Evolutionary conservation across 257 asterid species (phyloP), one percentile per base, ranked within the genome.

Genomic region (Solanum bulbocastanum): DNA sequence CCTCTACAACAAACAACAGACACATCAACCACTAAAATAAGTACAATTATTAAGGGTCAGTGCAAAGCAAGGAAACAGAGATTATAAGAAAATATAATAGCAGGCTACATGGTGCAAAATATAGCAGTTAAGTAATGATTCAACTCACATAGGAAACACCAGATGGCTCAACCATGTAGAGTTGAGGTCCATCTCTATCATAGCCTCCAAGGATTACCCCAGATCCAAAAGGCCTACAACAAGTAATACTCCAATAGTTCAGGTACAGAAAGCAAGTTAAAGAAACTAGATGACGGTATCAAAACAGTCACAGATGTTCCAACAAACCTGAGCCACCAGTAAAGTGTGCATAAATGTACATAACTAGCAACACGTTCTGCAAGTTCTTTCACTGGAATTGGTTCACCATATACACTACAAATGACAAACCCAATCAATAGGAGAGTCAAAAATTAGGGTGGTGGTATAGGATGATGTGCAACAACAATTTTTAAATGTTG

Each of bases 291-390:
- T 81, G 10, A 20, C 1, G 35, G 40, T 33, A 85, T 44, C 39
- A 23, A 22, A 84, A n/a, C 58, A 30, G 16, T 14, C 73, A 36
- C 27, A 87, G 87, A 87, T 74, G 36, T 14, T 27, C 39, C 78
- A 90, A 56, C 90, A 86, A 75, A 96, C 99, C 99, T 95, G 92
- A 96, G 99, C 99, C 99, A 96, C 99, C 99, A 96, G 88, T 96
- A 96, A 86, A 96, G 99, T 25, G 99, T 96, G 87, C 98, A 96
- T 87, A 96, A 87, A 92, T 96, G 99, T 86, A 96, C 99, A 86
- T 96, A 96, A 92, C 98, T 96, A 60, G 99, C 99, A 89, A 96
- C 98, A 58, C 98, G 97, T 36, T 92, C 95, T 5, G 99, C 98
- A 74, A 96, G 99, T 89, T 95, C 99, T 92, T 94, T 93, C 78